Evolutionary conservation across 1,284 basidiomycete species (phyloP).

Genomic region (Thelephora terrestris): DNA sequence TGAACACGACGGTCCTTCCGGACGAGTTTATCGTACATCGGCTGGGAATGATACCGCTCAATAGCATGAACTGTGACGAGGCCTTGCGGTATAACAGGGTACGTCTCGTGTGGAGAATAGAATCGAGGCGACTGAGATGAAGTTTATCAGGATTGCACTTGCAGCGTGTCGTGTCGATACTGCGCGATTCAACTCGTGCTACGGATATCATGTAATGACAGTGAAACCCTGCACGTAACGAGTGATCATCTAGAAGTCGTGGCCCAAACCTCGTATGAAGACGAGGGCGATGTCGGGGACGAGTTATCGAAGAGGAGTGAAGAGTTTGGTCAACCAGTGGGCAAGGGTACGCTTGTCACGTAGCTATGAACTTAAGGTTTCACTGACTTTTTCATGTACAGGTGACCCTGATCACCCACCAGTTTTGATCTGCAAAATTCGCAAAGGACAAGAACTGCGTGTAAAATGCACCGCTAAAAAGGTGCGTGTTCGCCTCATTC

Average conservation of each 20-base stretch:
- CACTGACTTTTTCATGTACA: slow-evolving; percentile 16
- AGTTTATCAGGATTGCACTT: slow-evolving; percentile 68
- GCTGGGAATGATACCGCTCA: slow-evolving; percentile 88
- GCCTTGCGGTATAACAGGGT: slow-evolving; percentile 77
- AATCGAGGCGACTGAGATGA: neutral
- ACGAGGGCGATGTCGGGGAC: slow-evolving; percentile 45
- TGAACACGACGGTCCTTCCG: slow-evolving; percentile 89
- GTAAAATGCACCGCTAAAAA: slow-evolving; percentile 89
- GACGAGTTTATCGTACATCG: slow-evolving; percentile 98
- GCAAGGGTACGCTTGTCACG: slow-evolving; percentile 50
- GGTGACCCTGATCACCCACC: slow-evolving; percentile 55
- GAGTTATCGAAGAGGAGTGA: slow-evolving; percentile 65
- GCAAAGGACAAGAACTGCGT: slow-evolving; percentile 89
- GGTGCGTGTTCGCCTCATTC: slow-evolving; percentile 32
- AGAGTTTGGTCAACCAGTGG: slow-evolving; percentile 80
- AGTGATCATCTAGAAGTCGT: slow-evolving; percentile 67
- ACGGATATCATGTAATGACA: slow-evolving; percentile 61
- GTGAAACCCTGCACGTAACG: slow-evolving; percentile 71
- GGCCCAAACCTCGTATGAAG: slow-evolving; percentile 26
- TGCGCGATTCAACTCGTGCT: slow-evolving; percentile 74
- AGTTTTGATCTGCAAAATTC: slow-evolving; percentile 86
- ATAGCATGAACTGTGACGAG: slow-evolving; percentile 78
- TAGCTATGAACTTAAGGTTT: neutral
- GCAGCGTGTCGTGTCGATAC: slow-evolving; percentile 65
- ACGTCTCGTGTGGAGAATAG: slow-evolving; percentile 16